Evolutionary conservation across 1,139 yeast species (phyloP).

Genomic region (Protomyces lactucae-debilis): DNA sequence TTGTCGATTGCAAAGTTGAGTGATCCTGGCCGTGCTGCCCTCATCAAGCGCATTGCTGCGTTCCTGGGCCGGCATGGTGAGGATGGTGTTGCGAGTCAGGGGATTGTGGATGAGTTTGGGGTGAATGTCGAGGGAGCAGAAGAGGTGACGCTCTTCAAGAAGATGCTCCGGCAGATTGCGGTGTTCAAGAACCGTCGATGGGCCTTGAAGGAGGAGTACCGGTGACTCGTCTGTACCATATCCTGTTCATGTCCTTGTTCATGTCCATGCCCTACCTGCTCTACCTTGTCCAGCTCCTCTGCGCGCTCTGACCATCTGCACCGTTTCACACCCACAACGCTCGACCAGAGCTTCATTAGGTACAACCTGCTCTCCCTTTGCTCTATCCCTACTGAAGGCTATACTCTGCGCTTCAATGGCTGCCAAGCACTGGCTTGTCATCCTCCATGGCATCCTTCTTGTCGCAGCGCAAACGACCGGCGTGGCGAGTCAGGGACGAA

Average conservation of each 20-base stretch:
- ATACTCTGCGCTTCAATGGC: no score
- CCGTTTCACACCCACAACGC: no score
- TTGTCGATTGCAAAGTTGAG: constrained; percentile 6
- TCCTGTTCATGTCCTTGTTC: not conserved
- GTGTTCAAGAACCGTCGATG: constrained; percentile 50
- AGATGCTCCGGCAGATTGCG: constrained; percentile 65
- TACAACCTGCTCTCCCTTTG: no score
- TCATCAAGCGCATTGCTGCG: constrained; percentile 42
- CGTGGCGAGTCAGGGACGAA: not conserved
- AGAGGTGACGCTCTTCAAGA: constrained; percentile 60
- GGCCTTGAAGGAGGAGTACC: constrained; percentile 53
- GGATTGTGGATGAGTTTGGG: constrained; percentile 51
- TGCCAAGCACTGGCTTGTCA: no score
- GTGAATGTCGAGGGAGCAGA: constrained; percentile 49
- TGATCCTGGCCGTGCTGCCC: constrained; percentile 33
- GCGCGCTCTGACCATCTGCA: not conserved
- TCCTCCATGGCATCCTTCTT: no score
- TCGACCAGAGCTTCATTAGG: no score
- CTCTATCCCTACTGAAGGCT: no score
- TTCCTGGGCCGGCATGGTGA: constrained; percentile 43
- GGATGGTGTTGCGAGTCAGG: constrained; percentile 52
- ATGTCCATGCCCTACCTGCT: not conserved
- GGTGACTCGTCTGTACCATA: not conserved
- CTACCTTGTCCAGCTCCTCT: no score
- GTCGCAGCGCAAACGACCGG: no score